Conservation (phyloP, 2,329 filamentous ascomycete species). For the Ceratocystis cacaofunesta region DNA sequence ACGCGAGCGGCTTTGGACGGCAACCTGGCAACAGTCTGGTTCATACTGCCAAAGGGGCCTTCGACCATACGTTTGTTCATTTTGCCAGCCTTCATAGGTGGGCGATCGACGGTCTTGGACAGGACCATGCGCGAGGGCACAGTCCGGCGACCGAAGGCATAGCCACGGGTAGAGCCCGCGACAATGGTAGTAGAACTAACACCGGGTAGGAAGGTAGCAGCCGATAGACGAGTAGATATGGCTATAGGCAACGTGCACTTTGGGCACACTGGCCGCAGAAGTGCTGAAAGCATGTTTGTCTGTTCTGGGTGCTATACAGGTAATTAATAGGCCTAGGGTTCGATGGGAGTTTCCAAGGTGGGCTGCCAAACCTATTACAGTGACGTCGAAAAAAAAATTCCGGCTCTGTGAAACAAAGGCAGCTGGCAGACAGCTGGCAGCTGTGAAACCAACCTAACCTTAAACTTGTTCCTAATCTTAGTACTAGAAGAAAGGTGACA, state of each 20-base stretch:
- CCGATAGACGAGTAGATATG: neutral
- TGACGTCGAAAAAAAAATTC: conserved; percentile 8
- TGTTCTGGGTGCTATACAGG: neutral
- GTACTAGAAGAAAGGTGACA: neutral
- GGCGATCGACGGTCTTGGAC: conserved; percentile 36
- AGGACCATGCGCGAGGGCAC: conserved; percentile 43
- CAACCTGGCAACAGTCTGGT: conserved; percentile 35
- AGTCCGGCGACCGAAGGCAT: conserved; percentile 2
- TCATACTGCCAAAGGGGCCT: conserved; percentile 43
- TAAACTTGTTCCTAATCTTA: too few relatives aligned
- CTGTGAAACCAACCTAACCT: neutral
- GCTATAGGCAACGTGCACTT: neutral
- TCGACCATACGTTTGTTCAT: conserved; percentile 27
- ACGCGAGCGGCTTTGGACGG: conserved; percentile 11
- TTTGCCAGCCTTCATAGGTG: conserved; percentile 26
- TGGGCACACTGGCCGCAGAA: neutral
- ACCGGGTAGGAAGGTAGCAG: neutral
- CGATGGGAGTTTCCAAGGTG: neutral
- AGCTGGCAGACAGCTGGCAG: neutral
- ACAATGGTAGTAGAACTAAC: neutral
- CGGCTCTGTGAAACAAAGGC: neutral
- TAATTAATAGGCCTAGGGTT: neutral
- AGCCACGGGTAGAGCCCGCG: conserved; percentile 1
- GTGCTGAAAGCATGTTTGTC: neutral
- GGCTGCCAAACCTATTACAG: neutral